These are phyloP conservation scores for Quercus aquifolioides DNA, from an alignment of 306 rosid species.

Conservation along the genomic window DNA sequence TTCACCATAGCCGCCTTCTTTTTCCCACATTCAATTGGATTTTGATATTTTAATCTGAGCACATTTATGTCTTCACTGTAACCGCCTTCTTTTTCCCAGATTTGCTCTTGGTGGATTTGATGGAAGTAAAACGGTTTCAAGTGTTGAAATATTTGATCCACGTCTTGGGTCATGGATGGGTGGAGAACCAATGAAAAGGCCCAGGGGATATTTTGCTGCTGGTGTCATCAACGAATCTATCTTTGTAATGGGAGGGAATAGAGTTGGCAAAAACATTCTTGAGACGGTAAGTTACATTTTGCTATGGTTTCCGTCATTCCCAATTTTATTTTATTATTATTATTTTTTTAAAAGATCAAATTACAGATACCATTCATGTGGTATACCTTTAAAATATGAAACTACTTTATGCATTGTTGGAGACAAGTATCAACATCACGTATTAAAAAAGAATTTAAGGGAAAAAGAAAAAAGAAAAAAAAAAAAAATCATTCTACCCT, in stretches of 20 bases:
- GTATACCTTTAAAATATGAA: too few relatives aligned
- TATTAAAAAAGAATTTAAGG: too few relatives aligned
- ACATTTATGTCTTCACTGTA: not conserved
- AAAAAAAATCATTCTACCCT: too few relatives aligned
- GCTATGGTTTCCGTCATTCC: not conserved
- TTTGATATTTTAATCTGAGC: too few relatives aligned
- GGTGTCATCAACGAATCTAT: conserved; percentile 58
- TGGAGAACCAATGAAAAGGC: conserved; percentile 45
- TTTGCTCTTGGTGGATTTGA: conserved; percentile 68
- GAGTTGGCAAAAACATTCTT: conserved; percentile 29
- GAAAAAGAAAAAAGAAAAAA: too few relatives aligned
- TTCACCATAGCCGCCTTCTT: too few relatives aligned
- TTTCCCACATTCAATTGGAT: too few relatives aligned
- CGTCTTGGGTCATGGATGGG: conserved; percentile 42
- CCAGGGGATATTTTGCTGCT: conserved; percentile 50
- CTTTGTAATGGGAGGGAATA: conserved; percentile 63
- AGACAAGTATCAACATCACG: too few relatives aligned
- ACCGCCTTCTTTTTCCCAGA: conserved; percentile 30
- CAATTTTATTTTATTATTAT: not conserved
- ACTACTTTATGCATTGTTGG: too few relatives aligned
- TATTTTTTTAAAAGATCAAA: too few relatives aligned
- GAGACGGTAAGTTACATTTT: conserved; percentile 40
- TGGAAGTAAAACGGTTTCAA: conserved; percentile 43
- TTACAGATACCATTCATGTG: too few relatives aligned
- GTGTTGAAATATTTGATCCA: conserved; percentile 54